Percentiles rank a stretch among this genome's conserved stretches.
Conservation (phyloP, 2,329 filamentous ascomycete species). For the Paecilomyces variotii region DNA sequence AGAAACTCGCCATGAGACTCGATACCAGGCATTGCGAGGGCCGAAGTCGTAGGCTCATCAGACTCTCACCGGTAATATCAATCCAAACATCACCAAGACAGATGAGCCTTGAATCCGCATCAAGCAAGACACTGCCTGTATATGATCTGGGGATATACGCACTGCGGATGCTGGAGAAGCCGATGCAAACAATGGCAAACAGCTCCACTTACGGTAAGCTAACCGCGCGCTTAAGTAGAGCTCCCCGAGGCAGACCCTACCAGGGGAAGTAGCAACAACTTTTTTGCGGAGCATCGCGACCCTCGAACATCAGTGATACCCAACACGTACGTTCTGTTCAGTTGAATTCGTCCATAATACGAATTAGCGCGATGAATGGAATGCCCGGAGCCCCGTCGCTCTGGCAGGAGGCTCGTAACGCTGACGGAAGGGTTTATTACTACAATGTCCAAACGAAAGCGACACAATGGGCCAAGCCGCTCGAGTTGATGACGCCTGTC, state of each 20-base stretch:
- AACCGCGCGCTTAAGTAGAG: background rate
- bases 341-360: background rate
- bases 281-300: background rate
- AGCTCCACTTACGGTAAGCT: background rate
- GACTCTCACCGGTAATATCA: background rate
- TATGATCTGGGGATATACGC: background rate
- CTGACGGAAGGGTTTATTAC: slow-evolving; percentile 82
- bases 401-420: slow-evolving; percentile 76
- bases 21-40: slow-evolving; percentile 25
- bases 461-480: slow-evolving; percentile 91
- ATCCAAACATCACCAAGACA: slow-evolving; percentile 4
- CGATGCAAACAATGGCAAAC: background rate
- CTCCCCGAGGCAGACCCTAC: background rate
- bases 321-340: background rate
- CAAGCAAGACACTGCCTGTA: background rate
- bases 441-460: slow-evolving; percentile 79
- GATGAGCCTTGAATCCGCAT: background rate
- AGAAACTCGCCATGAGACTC: slow-evolving; percentile 34
- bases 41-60: slow-evolving; percentile 16
- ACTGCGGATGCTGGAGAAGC: background rate
- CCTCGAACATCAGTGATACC: background rate
- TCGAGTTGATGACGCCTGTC: slow-evolving; percentile 73
- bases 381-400: slow-evolving; percentile 44
- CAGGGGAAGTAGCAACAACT: background rate
- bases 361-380: slow-evolving; percentile 51